Evolutionary conservation across 805 yeast genomes (phyloP), one percentile per base, ranked within the genome.

Genomic region (Blastobotrys muscicola): DNA sequence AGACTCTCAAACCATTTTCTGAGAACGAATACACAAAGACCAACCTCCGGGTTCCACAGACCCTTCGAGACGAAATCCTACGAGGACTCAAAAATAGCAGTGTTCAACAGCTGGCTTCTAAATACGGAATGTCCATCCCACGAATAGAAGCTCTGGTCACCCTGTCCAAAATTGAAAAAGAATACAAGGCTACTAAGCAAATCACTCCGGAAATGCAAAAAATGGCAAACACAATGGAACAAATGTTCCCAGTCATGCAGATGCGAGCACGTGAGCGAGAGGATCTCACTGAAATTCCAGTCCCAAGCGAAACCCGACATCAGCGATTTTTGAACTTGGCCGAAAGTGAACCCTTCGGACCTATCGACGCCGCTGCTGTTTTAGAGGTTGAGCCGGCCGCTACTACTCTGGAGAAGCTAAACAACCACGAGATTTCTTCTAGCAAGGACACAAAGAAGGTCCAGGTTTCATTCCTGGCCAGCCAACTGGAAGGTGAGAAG

Each of bases 331-430:
- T 85, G 59, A 82, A 94, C 9, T 80, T 90, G 60, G 90, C 95
- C 8, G 98, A 90, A 66, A 80, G 87, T 23, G 94, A 87, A 67
- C 95, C 95, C 8, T 89, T 90, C 60, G 96, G 96, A 5, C 95
- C 97, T 4, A 73, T 87, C 4, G 97, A 92, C 59, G 97, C 98
- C 10, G 96, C 98, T 40, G 69, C 78, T 45, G 75, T 82, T 33
- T 76, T 85, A 50, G 87, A 74, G 36, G 71, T 90, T 50, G 89
- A 85, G 60, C 94, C 95, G n/a, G 97, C 97, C 26, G 75, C 78
- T 39, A 77, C 71, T 32, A 83, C 92, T 2, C 71, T 89, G 53
- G 76, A 79, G 54, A 77, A 76, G 60, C 71, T 89, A 49, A 71
- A 85, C 9, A 56, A 41, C 32, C 45, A 39, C 32, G 73, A 76